phyloP scores from a whole-genome alignment of 2,329 filamentous ascomycete species.

The Aspergillus luchuensis region DNA sequence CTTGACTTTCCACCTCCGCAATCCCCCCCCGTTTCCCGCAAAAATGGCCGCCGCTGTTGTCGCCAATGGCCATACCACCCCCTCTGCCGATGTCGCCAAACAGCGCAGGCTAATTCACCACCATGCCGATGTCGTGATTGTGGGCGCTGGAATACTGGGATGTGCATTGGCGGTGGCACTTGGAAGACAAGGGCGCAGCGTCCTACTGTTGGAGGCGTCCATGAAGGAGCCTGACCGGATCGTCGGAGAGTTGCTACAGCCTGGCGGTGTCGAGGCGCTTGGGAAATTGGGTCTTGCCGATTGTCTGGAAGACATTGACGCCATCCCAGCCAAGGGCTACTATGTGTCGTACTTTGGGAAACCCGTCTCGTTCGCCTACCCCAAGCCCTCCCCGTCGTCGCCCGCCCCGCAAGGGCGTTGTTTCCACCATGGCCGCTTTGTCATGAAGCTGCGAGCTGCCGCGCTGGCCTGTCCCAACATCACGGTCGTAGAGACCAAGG shows the following conservation, averaged over 20 bases:
- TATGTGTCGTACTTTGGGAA: constrained; percentile 80
- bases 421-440: constrained; percentile 95
- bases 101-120: constrained; percentile 57
- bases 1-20: constrained; percentile 1
- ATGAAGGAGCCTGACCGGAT: constrained; percentile 94
- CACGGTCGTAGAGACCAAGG: constrained; percentile 87
- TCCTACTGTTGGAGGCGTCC: constrained; percentile 84
- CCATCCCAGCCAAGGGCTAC: constrained; percentile 80
- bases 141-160: constrained; percentile 88
- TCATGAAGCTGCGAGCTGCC: constrained; percentile 75
- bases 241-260: constrained; percentile 91
- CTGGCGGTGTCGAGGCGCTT: constrained; percentile 81
- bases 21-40: constrained; percentile 5
- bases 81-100: constrained; percentile 36
- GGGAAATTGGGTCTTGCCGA: constrained; percentile 76
- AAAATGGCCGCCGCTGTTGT: constrained; percentile 31
- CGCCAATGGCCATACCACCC: constrained; percentile 28
- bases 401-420: constrained; percentile 69
- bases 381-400: constrained; percentile 54
- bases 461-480: constrained; percentile 79
- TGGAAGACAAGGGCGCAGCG: constrained; percentile 85
- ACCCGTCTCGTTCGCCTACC: constrained; percentile 77
- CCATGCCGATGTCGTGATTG: constrained; percentile 80
- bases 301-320: constrained; percentile 87
- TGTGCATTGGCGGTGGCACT: constrained; percentile 83